These are phyloP conservation scores for Lecanicillium sp. DNA, from an alignment of 2,329 filamentous ascomycete genomes.

Conservation along the genomic window DNA sequence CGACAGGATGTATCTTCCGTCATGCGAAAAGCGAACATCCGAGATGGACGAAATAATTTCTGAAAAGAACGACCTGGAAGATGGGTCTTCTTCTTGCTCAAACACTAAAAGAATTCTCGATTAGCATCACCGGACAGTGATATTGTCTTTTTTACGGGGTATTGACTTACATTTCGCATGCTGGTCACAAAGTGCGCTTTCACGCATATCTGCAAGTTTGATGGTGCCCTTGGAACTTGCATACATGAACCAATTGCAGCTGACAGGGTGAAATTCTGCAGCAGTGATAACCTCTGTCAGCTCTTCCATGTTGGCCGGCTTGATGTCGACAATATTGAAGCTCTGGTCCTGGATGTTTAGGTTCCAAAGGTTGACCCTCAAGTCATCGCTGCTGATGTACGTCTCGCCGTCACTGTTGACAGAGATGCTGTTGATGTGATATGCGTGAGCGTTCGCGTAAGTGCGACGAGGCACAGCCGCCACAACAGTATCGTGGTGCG, in stretches of 20 bases:
- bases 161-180: slow-evolving; percentile 73
- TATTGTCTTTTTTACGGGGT: not conserved
- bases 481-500: slow-evolving; percentile 96
- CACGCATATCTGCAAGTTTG: slow-evolving; percentile 96
- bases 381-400: slow-evolving; percentile 96
- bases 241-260: slow-evolving; percentile 99
- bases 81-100: slow-evolving; percentile 96
- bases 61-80: slow-evolving; percentile 96
- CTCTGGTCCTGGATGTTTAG: slow-evolving; percentile 98
- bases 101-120: slow-evolving; percentile 64
- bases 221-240: slow-evolving; percentile 98
- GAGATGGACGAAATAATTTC: slow-evolving; percentile 99
- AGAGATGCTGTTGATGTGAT: slow-evolving; percentile 99
- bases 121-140: slow-evolving; percentile 13
- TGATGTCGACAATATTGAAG: slow-evolving; percentile 99
- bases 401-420: slow-evolving; percentile 99
- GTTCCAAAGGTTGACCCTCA: slow-evolving; percentile 98
- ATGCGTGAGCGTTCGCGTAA: slow-evolving; percentile 96
- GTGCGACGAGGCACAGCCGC: slow-evolving; percentile 92
- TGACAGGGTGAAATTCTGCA: slow-evolving; percentile 91
- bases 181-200: slow-evolving; percentile 91
- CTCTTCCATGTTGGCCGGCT: slow-evolving; percentile 99
- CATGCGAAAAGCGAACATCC: slow-evolving; percentile 93
- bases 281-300: slow-evolving; percentile 97
- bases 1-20: slow-evolving; percentile 94